A percentile compares a stretch with the other conserved stretches of the same genome.
phyloP scores from a whole-genome alignment of 208 protist genomes.

The Porcisia hertigi region DNA sequence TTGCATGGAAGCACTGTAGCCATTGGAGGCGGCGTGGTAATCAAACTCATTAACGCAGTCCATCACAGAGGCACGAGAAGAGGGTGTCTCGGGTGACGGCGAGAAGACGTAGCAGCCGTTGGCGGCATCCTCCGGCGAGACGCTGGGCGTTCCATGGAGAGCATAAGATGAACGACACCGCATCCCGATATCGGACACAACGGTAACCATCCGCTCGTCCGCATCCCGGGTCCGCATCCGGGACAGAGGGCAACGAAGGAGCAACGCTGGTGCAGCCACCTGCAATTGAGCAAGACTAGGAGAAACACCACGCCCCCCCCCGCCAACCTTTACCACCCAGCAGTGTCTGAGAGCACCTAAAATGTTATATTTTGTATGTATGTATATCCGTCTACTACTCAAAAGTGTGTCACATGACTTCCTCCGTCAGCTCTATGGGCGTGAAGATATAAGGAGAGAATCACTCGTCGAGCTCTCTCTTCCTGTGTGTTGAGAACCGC shows the following conservation, averaged over 20 bases:
- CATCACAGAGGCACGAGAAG: slow-evolving; percentile 25
- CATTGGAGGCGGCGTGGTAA: slow-evolving; percentile 21
- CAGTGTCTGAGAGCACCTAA: background rate
- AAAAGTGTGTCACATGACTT: background rate
- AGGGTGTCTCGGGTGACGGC: slow-evolving; percentile 18
- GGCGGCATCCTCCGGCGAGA: background rate
- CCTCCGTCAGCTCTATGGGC: background rate
- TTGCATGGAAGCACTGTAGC: background rate
- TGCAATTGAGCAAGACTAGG: background rate
- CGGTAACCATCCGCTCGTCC: background rate
- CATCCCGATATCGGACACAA: background rate
- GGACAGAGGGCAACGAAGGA: background rate
- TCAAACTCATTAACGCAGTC: slow-evolving; percentile 22
- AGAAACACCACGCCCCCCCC: background rate
- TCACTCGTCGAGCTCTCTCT: no score
- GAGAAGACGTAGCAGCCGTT: slow-evolving; percentile 35
- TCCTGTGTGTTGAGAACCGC: no score
- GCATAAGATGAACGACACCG: background rate
- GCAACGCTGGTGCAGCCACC: background rate
- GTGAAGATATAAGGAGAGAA: background rate
- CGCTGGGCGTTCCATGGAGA: slow-evolving; percentile 4
- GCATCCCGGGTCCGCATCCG: background rate
- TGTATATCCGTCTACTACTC: background rate
- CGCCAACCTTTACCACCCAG: background rate
- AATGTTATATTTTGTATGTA: background rate